These are phyloP conservation scores for Oldenlandia corymbosa DNA, from an alignment of 257 asterid species.

Conservation along the genomic window DNA sequence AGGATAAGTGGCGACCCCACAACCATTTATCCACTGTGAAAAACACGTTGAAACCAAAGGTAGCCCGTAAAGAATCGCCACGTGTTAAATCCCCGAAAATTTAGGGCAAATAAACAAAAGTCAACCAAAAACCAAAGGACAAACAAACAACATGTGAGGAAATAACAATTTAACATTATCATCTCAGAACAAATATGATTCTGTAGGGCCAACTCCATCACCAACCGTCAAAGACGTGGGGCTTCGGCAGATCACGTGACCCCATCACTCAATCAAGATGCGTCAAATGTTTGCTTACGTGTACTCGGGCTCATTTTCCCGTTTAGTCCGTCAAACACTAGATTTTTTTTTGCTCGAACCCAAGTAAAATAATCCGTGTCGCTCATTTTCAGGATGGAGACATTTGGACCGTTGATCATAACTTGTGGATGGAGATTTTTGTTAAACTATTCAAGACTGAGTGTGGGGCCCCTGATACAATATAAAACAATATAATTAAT, in stretches of 20 bases:
- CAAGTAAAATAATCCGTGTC: not conserved
- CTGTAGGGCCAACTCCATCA: slow-evolving; percentile 12
- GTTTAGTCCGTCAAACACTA: not conserved
- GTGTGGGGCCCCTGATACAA: slow-evolving; percentile 7
- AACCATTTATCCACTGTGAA: no score
- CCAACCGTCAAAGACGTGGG: not conserved
- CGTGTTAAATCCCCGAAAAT: slow-evolving; percentile 11
- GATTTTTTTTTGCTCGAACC: not conserved
- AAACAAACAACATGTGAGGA: slow-evolving; percentile 9
- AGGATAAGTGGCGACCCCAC: not conserved
- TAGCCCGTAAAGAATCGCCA: not conserved
- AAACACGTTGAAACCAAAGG: not conserved
- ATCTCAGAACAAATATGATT: slow-evolving; percentile 12
- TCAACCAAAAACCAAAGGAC: not conserved
- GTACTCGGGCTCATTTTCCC: not conserved
- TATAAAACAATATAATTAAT: not conserved
- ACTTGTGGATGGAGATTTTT: slow-evolving; percentile 13
- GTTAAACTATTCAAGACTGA: slow-evolving; percentile 7
- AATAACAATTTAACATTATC: not conserved
- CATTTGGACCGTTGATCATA: slow-evolving; percentile 10
- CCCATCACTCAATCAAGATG: not conserved
- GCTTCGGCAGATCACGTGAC: slow-evolving; percentile 5
- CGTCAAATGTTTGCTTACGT: not conserved
- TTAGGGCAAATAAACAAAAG: no score
- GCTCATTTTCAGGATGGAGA: not conserved